Evolutionary conservation across 2,329 filamentous ascomycete species (phyloP), one percentile per base, ranked within the genome.

Genomic region (Cladobotryum mycophilum): DNA sequence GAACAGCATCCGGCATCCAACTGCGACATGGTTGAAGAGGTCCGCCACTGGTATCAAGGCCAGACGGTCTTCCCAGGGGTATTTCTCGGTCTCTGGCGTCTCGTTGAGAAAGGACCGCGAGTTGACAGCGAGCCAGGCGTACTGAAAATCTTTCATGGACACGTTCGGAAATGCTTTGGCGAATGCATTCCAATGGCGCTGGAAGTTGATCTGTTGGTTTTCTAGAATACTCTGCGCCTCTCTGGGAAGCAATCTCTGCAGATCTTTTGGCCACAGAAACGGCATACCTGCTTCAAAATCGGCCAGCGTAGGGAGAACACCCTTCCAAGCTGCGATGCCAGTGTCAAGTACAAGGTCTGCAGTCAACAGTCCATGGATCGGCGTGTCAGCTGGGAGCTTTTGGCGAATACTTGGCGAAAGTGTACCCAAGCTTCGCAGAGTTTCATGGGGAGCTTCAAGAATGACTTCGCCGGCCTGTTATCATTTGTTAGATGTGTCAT

Each of bases 311-410:
- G 89, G 89, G 69, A 89, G 82, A 3, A 87, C 79, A 41, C 77
- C 77, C 60, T 76, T 75, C 86, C 87, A 92, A 5, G 73, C 64
- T 0, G 68, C 65, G 57, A 77, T 78, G 34, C 73, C 71, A 14
- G 69, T 64, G 48, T 82, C 74, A 15, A 85, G 71, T 5, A 80
- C 76, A 12, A 91, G 70, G 55, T 85, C 81, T 1, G 85, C 79
- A 9, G 89, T 87, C 1, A 95, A 71, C 17, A 89, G 76, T 6
- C 84, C 85, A 54, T 95, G 89, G 12, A 88, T 76, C 1, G 82
- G 79, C 40, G 80, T 76, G 51, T 74, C 72, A 9, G 71, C 67
- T 0, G 78, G 73, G 2, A 86, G 73, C 35, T 71, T 73, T 15
- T 70, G 63, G 22, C 74, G 68, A 45, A 90, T 77, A 1, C 67